Percentiles rank a stretch among this genome's conserved stretches.
phyloP scores from a whole-genome alignment of 352 stramenopile species.

The Globisporangium ultimum region DNA sequence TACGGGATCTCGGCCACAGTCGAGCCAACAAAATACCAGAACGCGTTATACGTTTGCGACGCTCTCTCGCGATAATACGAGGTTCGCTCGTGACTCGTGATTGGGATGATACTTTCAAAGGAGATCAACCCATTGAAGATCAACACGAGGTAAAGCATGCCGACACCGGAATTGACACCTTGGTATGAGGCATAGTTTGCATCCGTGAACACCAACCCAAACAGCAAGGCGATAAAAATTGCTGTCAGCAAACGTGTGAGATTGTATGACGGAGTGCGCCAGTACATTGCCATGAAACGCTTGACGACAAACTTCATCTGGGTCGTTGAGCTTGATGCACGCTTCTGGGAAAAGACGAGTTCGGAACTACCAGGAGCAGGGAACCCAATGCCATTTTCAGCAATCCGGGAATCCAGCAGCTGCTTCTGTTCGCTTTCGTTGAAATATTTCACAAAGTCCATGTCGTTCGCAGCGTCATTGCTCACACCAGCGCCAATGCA shows the following conservation, averaged over 20 bases:
- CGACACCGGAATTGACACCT: constrained; percentile 36
- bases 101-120: constrained; percentile 58
- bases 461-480: constrained; percentile 11
- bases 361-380: background rate
- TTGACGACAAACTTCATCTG: constrained; percentile 21
- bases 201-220: constrained; percentile 24
- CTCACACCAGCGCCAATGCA: constrained; percentile 2
- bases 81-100: constrained; percentile 72
- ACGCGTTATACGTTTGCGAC: constrained; percentile 79
- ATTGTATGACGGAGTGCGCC: constrained; percentile 65
- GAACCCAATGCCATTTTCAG: background rate
- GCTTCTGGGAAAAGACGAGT: constrained; percentile 17
- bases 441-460: constrained; percentile 46
- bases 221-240: constrained; percentile 9
- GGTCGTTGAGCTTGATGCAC: constrained; percentile 4
- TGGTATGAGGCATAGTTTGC: constrained; percentile 26
- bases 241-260: constrained; percentile 39
- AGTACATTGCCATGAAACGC: constrained; percentile 24
- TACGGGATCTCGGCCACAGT: constrained; percentile 71
- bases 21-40: constrained; percentile 63
- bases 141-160: constrained; percentile 63
- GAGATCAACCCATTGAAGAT: constrained; percentile 69
- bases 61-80: constrained; percentile 49
- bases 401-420: background rate
- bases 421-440: constrained; percentile 22